Evolutionary conservation across 768 basidiomycete genomes (phyloP), one percentile per base, ranked within the genome.

Genomic region (Tulasnella sp.): DNA sequence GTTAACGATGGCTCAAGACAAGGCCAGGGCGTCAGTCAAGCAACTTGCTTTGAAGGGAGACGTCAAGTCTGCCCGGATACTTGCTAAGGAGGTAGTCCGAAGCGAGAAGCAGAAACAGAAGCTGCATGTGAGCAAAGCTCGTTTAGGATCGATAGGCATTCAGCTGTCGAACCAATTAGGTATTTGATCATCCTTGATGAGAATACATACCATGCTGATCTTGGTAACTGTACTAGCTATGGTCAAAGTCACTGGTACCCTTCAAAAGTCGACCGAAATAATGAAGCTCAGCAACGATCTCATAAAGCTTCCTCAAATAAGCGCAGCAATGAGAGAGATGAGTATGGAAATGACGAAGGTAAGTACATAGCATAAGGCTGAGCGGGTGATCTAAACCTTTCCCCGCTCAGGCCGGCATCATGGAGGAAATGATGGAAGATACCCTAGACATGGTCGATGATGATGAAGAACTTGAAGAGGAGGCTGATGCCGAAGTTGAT

Each of bases 321-420:
- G 90, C 80, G 89, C 88, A 75, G 86, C 87, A 0, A 99, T 99
- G 97, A 87, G 94, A 40, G 91, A 97, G 78, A 95, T 99, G 94
- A 94, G 91, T 76, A 94, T 95, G 90, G 97, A 99, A 81, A 98
- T 98, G 97, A 98, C 92, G 74, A 98, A 98, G 87, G 96, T 90
- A 75, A 44, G 83, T 69, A 62, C 3, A 47, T 42, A 1, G 29
- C 2, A n/a, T 29, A 4, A 36, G 16, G 35, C 11, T 19, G 12
- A 36, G 42, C 8, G 14, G 36, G 26, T 34, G n/a, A 26, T 68
- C 42, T 52, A 34, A 1, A 40, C n/a, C 73, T 17, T 26, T 32
- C 22, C 69, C 71, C 39, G 16, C 12, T 0, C 75, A 98, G 95
- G 94, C 95, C 39, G 97, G 97, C 1, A 92, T 99, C 74, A 89